These are phyloP conservation scores for Coemansia sp. DNA, from an alignment of 192 early-diverging fungal species.

Conservation along the genomic window DNA sequence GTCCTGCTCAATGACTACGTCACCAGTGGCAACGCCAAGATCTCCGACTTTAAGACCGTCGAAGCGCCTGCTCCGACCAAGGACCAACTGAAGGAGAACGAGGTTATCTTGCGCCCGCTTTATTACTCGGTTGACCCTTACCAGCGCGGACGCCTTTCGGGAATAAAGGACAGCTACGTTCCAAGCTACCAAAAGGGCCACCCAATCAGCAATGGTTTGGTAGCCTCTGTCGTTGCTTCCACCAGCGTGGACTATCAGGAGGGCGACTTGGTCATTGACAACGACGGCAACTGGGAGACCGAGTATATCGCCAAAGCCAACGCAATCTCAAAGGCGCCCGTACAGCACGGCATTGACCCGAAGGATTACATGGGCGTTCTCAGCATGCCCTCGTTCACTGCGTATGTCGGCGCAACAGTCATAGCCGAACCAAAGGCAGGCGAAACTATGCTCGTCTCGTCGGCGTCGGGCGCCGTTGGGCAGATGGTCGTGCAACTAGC, in stretches of 20 bases:
- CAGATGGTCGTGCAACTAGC: conserved; percentile 81
- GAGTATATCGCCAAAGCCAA: conserved; percentile 41
- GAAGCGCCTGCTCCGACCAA: conserved; percentile 11
- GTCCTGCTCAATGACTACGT: conserved; percentile 24
- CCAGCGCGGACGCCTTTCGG: conserved; percentile 71
- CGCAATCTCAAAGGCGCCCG: conserved; percentile 17
- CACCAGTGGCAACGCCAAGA: conserved; percentile 8
- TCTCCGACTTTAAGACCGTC: conserved; percentile 30
- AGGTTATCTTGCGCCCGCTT: conserved; percentile 62
- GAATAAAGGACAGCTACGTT: conserved; percentile 59
- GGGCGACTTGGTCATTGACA: conserved; percentile 81
- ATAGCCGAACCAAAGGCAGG: conserved; percentile 76
- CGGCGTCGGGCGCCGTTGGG: conserved; percentile 80
- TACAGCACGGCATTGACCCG: conserved; percentile 54
- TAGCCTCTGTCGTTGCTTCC: conserved; percentile 68
- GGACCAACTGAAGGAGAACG: conserved; percentile 22
- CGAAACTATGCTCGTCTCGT: conserved; percentile 83
- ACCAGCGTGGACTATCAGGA: conserved; percentile 58
- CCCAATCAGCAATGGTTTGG: conserved; percentile 30
- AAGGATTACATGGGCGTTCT: conserved; percentile 66
- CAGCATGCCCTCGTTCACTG: conserved; percentile 84
- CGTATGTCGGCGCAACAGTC: conserved; percentile 67
- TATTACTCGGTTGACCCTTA: conserved; percentile 78
- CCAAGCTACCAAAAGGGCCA: conserved; percentile 62
- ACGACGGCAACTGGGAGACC: conserved; percentile 66